Percentiles rank a stretch among this genome's conserved stretches.
These are phyloP conservation scores for Corylus americana DNA, from an alignment of 306 rosid genomes.

Conservation along the genomic window DNA sequence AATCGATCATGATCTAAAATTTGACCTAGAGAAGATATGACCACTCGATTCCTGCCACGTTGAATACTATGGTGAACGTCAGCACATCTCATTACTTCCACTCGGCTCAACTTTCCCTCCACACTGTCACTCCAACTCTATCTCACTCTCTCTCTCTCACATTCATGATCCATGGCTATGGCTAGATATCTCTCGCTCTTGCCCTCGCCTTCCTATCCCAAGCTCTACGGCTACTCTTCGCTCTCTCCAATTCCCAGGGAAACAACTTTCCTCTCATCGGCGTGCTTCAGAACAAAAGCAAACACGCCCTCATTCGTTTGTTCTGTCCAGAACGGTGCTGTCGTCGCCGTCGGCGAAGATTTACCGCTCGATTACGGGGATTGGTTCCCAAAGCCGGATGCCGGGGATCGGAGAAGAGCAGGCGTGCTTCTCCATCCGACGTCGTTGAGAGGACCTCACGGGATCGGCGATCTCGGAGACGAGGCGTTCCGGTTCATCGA, in stretches of 20 bases:
- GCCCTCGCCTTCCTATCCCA: slow-evolving; percentile 16
- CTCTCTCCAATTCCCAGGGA: background rate
- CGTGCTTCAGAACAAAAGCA: slow-evolving; percentile 17
- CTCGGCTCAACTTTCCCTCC: background rate
- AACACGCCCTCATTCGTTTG: slow-evolving; percentile 5
- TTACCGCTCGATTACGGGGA: slow-evolving; percentile 63
- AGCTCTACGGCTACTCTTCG: slow-evolving; percentile 9
- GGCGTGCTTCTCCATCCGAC: slow-evolving; percentile 92
- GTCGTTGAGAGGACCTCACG: slow-evolving; percentile 79
- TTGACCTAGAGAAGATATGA: background rate
- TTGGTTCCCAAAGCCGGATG: slow-evolving; percentile 50
- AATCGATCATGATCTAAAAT: background rate
- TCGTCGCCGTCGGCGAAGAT: slow-evolving; percentile 43
- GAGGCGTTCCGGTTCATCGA: slow-evolving; percentile 81
- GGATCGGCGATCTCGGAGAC: slow-evolving; percentile 84
- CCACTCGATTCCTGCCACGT: background rate
- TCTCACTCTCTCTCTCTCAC: background rate
- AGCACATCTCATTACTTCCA: background rate
- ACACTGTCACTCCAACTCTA: background rate
- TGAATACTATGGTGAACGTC: background rate
- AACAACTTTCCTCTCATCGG: background rate
- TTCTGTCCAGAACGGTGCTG: slow-evolving; percentile 11
- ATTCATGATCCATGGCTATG: slow-evolving; percentile 15
- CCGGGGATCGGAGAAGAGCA: slow-evolving; percentile 63
- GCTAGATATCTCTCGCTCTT: slow-evolving; percentile 12